These are phyloP conservation scores for Melampsora americana DNA, from an alignment of 1,284 basidiomycete species.

Conservation along the genomic window DNA sequence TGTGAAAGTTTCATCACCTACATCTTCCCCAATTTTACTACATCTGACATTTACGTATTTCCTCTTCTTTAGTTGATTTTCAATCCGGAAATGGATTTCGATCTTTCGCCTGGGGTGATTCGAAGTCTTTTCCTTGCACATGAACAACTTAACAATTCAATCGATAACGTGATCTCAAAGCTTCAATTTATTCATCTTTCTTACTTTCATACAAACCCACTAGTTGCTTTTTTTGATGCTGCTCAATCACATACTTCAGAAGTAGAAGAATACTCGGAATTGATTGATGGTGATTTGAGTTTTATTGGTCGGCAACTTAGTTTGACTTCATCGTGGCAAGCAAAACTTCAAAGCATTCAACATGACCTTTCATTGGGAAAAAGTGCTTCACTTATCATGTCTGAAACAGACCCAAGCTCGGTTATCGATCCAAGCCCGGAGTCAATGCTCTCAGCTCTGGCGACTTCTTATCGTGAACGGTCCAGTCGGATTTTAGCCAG, in stretches of 20 bases:
- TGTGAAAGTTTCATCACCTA: not conserved
- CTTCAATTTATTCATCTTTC: slow-evolving; percentile 38
- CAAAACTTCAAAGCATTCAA: slow-evolving; percentile 2
- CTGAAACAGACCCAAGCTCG: too few species aligned
- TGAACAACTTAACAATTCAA: slow-evolving; percentile 32
- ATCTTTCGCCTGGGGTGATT: slow-evolving; percentile 30
- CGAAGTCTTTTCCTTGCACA: slow-evolving; percentile 19
- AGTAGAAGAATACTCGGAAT: too few species aligned
- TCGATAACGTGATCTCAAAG: slow-evolving; percentile 32
- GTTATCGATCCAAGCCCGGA: too few species aligned
- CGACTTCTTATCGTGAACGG: slow-evolving; percentile 14
- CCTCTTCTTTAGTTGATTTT: not conserved
- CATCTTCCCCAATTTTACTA: not conserved
- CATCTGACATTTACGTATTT: not conserved
- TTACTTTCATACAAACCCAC: slow-evolving; percentile 33
- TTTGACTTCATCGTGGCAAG: slow-evolving; percentile 19
- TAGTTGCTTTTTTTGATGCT: slow-evolving; percentile 21
- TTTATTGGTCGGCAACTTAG: slow-evolving; percentile 19
- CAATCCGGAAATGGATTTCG: slow-evolving; percentile 25
- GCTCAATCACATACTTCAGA: not conserved
- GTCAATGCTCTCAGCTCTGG: not conserved
- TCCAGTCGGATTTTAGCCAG: not conserved
- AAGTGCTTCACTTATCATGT: too few species aligned
- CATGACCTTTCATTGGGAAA: slow-evolving; percentile 18
- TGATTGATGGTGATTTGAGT: not conserved